These are phyloP conservation scores for Westerdykella ornata DNA, from an alignment of 2,329 filamentous ascomycete genomes.

Conservation along the genomic window DNA sequence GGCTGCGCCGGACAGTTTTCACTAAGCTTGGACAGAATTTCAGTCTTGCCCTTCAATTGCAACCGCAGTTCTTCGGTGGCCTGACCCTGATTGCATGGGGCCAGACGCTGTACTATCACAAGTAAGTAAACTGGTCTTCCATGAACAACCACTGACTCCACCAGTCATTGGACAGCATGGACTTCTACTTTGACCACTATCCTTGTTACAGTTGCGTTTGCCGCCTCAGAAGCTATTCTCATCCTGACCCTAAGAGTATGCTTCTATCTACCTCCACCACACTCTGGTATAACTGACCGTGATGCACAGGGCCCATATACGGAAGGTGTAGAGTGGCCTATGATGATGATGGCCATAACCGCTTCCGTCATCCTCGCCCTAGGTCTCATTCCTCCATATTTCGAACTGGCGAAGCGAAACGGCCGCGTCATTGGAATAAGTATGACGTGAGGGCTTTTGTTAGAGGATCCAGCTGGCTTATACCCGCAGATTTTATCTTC, in stretches of 20 bases:
- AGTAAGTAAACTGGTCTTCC: constrained; percentile 26
- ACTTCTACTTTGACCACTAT: constrained; percentile 43
- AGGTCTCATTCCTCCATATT: constrained; percentile 56
- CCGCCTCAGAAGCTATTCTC: constrained; percentile 49
- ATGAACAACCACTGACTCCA: constrained; percentile 1
- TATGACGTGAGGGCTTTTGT: constrained; percentile 15
- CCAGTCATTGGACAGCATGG: constrained; percentile 44
- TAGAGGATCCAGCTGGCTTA: constrained; percentile 4
- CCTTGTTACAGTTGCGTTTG: constrained; percentile 42
- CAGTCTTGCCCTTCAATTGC: constrained; percentile 50
- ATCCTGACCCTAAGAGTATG: constrained; percentile 52
- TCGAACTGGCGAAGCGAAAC: constrained; percentile 55
- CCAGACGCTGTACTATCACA: constrained; percentile 48
- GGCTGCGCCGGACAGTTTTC: too few relatives aligned
- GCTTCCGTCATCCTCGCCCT: constrained; percentile 52
- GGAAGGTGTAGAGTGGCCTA: constrained; percentile 49
- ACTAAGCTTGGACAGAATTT: constrained; percentile 40
- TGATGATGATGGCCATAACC: constrained; percentile 52
- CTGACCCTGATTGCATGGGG: constrained; percentile 48
- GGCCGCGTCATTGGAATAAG: constrained; percentile 58
- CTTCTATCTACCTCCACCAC: neutral
- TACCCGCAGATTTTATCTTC: constrained; percentile 47
- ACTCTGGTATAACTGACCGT: neutral
- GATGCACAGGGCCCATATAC: constrained; percentile 49
- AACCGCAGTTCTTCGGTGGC: constrained; percentile 49